Evolutionary conservation across 208 protist species (phyloP).

Genomic region (Trypanosoma theileri): DNA sequence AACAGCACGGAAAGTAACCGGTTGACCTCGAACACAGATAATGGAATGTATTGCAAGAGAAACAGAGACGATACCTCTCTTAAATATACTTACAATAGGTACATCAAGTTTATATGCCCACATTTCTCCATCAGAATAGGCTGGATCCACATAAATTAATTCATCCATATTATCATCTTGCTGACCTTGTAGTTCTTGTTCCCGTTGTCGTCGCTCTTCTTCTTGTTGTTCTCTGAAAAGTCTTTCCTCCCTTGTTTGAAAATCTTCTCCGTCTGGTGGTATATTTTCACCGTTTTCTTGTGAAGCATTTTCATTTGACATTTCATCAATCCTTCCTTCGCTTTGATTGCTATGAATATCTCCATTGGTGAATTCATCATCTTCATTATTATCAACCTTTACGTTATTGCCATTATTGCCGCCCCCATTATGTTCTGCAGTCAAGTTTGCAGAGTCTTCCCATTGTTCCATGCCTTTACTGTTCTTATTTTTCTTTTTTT

Average conservation of each 20-base stretch:
- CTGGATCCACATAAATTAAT: background rate
- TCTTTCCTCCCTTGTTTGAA: no score
- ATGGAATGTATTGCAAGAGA: conserved; percentile 20
- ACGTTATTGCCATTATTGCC: conserved; percentile 9
- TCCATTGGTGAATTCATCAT: no score
- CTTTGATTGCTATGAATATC: no score
- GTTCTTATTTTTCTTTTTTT: background rate
- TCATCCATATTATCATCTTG: background rate
- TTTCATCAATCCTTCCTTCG: no score
- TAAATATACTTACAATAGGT: conserved; percentile 28
- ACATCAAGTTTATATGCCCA: conserved; percentile 44
- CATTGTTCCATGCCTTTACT: background rate
- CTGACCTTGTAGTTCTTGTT: background rate
- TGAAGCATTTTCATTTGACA: no score
- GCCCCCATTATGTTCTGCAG: background rate
- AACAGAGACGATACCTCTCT: conserved; percentile 26
- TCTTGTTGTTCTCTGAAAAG: background rate
- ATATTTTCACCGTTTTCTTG: background rate
- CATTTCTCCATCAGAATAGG: background rate
- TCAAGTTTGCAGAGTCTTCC: background rate
- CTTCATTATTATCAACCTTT: background rate
- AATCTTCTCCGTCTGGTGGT: no score
- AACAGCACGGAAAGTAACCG: conserved; percentile 23
- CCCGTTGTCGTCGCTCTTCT: background rate
- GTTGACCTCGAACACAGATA: conserved; percentile 22